Evolutionary conservation across 495 filamentous ascomycete species (phyloP), one percentile per base, ranked within the genome.

Genomic region (Annulohypoxylon maeteangense): DNA sequence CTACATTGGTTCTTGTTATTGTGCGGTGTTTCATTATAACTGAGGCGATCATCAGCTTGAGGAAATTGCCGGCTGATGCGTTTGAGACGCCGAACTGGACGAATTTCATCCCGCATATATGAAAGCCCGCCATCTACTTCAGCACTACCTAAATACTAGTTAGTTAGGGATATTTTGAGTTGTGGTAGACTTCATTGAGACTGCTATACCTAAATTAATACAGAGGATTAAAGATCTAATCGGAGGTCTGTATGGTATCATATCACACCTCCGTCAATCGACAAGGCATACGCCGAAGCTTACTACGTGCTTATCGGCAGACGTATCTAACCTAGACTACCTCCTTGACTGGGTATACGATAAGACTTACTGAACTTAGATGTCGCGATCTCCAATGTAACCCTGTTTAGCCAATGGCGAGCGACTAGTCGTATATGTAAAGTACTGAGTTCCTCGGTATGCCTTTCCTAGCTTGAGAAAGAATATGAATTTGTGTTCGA

Each of bases 361-460:
- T 63, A 63, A 51, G 66, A 69, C 50, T 63, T 68, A 50, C 66
- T 63, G 10, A 63, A 68, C 50, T 57, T 40, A 32, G 48, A 63
- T 62, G 40, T 62, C 45, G 56, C 48, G 44, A 68, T 62, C 50
- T 45, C 40, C 36, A 51, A 22, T 63, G 59, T 18, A 63, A 69
- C 66, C 40, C 18, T 69, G 48, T 62, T 62, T 42, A 27, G 48
- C 65, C 58, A 68, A 69, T 69, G 4, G 31, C 54, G 16, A 44
- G 20, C 23, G 59, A 29, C 31, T 18, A 34, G 23, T 51, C 47
- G 12, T 51, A 29, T 7, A 51, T 27, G 47, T 18, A 34, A 32
- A 34, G 10, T 14, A 18, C n/a, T 32, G 29, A 25, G 11, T 12
- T 54, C 5, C 27, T 54, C 20, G n/a, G 7, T 14, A 54, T 54